phyloP scores from a whole-genome alignment of 1,284 basidiomycete species.

The Sporisorium iseilematis-ciliati region DNA sequence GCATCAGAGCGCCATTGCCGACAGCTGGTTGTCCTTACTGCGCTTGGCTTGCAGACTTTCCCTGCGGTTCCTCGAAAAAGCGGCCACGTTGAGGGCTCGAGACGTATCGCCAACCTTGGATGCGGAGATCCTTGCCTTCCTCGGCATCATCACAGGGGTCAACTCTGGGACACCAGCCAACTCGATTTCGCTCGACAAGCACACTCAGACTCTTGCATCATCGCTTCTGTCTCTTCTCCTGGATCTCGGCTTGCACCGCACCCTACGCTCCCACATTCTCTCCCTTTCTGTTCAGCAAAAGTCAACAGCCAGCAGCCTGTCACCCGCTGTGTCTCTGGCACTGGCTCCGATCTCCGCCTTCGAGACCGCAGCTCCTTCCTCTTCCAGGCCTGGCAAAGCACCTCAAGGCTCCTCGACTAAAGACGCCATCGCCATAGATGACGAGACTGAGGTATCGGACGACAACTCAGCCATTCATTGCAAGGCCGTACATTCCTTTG shows the following conservation, averaged over 20 bases:
- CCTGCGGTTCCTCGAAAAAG: conserved; percentile 27
- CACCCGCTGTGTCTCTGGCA: conserved; percentile 29
- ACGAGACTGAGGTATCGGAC: background rate
- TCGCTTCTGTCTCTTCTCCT: conserved; percentile 37
- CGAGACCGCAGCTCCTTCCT: conserved; percentile 4
- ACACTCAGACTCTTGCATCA: conserved; percentile 13
- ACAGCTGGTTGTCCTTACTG: conserved; percentile 28
- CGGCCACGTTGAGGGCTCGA: conserved; percentile 9
- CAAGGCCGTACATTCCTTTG: conserved; percentile 37
- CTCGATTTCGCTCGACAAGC: conserved; percentile 4
- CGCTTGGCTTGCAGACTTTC: conserved; percentile 34
- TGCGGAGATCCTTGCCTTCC: conserved; percentile 29
- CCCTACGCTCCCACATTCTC: conserved; percentile 40
- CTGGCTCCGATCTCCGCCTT: conserved; percentile 41
- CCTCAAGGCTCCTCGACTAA: conserved; percentile 9
- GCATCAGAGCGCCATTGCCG: background rate
- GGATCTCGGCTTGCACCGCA: conserved; percentile 30
- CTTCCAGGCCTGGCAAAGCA: background rate
- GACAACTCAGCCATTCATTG: conserved; percentile 9
- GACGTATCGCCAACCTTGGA: conserved; percentile 13
- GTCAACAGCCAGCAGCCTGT: conserved; percentile 21
- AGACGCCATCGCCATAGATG: conserved; percentile 28
- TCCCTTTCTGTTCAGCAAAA: conserved; percentile 39
- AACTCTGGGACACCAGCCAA: conserved; percentile 25
- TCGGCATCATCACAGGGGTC: conserved; percentile 27